Evolutionary conservation across 148 eudicot genomes (phyloP).

Genomic region (Rhododendron henanense): DNA sequence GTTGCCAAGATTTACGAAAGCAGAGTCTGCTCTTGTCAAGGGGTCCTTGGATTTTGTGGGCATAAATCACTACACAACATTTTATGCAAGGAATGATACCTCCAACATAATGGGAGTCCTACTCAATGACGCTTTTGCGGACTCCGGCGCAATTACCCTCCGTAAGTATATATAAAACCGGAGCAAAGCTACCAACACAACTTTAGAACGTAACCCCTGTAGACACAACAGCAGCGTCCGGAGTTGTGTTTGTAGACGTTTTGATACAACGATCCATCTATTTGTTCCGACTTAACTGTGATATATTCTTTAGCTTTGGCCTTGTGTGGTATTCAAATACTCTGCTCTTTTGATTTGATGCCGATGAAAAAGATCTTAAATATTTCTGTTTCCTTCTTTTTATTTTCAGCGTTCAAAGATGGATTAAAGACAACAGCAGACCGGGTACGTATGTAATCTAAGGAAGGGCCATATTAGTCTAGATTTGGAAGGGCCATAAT

Average conservation of each 20-base stretch:
- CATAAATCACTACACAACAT: slow-evolving; percentile 88
- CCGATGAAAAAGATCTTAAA: neutral
- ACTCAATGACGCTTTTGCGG: slow-evolving; percentile 55
- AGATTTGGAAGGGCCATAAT: neutral
- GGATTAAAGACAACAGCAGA: slow-evolving; percentile 62
- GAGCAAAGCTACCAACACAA: neutral
- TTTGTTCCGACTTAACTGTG: neutral
- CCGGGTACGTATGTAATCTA: slow-evolving; percentile 39
- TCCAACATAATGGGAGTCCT: slow-evolving; percentile 44
- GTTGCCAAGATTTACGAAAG: slow-evolving; percentile 44
- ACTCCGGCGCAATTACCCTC: slow-evolving; percentile 55
- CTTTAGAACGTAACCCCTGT: neutral
- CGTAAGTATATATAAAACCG: slow-evolving; percentile 40
- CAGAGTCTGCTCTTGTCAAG: slow-evolving; percentile 46
- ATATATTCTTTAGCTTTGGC: neutral
- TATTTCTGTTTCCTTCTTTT: too few species aligned
- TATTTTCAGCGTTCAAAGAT: slow-evolving; percentile 49
- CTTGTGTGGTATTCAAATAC: neutral
- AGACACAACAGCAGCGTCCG: too few species aligned
- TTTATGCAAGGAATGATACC: slow-evolving; percentile 46
- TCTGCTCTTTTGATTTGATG: neutral
- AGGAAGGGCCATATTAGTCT: neutral
- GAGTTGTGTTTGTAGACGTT: neutral
- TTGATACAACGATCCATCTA: neutral
- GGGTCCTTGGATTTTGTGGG: slow-evolving; percentile 92